A percentile compares a stretch with the other conserved stretches of the same genome.
Evolutionary conservation across 495 filamentous ascomycete species (phyloP).

Genomic region (Penicillium atrosanguineum): DNA sequence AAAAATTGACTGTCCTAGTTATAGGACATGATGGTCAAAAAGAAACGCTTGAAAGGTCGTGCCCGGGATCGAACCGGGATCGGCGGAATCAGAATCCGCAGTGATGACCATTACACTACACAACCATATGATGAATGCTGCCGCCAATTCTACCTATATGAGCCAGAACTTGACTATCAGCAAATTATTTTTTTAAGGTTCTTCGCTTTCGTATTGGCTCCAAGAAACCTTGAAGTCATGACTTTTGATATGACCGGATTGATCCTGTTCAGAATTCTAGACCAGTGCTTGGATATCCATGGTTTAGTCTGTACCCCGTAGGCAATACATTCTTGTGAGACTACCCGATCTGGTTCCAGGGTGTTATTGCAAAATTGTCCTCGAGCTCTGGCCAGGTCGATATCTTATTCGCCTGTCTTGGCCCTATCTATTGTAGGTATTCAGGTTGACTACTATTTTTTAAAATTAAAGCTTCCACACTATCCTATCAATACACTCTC

Average conservation of each 20-base stretch:
- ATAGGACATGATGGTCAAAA: background rate
- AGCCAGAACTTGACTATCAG: no score
- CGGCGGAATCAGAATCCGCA: slow-evolving; percentile 37
- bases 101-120: slow-evolving; percentile 27
- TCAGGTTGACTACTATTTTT: no score
- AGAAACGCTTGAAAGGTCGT: slow-evolving; percentile 24
- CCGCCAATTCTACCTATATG: background rate
- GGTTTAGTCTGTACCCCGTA: background rate
- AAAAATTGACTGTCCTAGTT: no score
- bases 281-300: background rate
- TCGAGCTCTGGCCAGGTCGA: background rate
- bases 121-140: background rate
- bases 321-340: background rate
- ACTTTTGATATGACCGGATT: background rate
- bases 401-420: no score
- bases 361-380: background rate
- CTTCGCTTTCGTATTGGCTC: background rate
- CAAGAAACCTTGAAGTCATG: background rate
- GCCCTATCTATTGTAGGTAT: no score
- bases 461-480: no score
- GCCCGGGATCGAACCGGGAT: slow-evolving; percentile 42
- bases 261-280: background rate
- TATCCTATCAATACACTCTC: no score
- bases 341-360: background rate
- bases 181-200: background rate